Evolutionary conservation across 345 rosid genomes (phyloP).

Genomic region (Alliaria petiolata): DNA sequence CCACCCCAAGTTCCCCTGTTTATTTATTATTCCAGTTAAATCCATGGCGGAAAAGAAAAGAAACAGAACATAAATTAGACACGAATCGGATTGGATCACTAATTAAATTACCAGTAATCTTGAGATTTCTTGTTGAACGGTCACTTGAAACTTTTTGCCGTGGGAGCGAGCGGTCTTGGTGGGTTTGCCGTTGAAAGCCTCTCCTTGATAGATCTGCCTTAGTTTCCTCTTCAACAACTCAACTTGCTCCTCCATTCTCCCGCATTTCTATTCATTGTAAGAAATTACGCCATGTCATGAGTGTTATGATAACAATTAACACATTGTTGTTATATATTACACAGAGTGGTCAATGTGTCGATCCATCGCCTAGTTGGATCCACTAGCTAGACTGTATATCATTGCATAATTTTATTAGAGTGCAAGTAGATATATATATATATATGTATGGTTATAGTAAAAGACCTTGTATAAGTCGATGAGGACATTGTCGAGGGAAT

Average conservation of each 20-base stretch:
- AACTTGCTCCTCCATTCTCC: slow-evolving; percentile 75
- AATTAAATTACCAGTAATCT: slow-evolving; percentile 65
- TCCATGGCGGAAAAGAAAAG: neutral
- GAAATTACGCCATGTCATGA: neutral
- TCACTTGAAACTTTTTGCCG: slow-evolving; percentile 91
- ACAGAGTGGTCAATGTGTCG: neutral
- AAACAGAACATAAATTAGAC: neutral
- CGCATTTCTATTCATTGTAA: slow-evolving; percentile 64
- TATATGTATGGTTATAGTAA: neutral
- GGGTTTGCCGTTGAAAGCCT: slow-evolving; percentile 75
- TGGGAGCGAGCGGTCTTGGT: slow-evolving; percentile 96
- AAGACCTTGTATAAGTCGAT: slow-evolving; percentile 89
- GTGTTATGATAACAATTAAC: neutral
- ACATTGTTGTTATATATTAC: too few species aligned
- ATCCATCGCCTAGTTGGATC: neutral
- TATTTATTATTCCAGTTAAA: neutral
- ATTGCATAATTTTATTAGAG: neutral
- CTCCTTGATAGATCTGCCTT: slow-evolving; percentile 80
- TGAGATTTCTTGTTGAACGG: slow-evolving; percentile 82
- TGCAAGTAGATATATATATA: neutral
- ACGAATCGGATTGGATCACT: too few species aligned
- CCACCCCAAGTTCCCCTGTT: slow-evolving; percentile 97
- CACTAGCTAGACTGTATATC: neutral
- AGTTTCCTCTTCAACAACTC: slow-evolving; percentile 77
- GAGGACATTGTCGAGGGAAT: slow-evolving; percentile 89